Base-by-base conservation (phyloP, 352 stramenopile species). In the Phytophthora sp. region DNA sequence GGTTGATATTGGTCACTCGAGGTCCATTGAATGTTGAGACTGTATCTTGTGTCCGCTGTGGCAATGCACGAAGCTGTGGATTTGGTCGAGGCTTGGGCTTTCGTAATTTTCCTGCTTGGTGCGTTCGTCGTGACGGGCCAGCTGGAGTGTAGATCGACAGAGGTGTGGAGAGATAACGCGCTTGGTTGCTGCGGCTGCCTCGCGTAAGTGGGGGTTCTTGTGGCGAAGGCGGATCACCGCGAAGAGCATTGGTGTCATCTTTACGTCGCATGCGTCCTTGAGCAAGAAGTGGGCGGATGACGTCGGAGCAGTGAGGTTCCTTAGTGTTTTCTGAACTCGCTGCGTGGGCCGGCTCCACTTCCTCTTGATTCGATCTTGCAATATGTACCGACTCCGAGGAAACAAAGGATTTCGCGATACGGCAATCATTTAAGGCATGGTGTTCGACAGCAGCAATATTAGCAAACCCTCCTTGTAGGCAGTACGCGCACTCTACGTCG, bases 401-500 rank as follows among this genome's bases (percentile, higher is more conserved):
- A 4, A 43, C 38, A 38, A 86, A 84, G 23, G 76, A 74, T 42
- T 55, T 65, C 2, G 80, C 77, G 21, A 88, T 66, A 24, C 49
- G 39, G 28, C 80, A 89, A 11, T 70, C 48, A 11, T 64, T 51
- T 7, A 72, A 39, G 3, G 74, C 62, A 54, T 89, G 80, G 0
- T 59, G 51, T 11, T 79, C 68, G 11, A 87, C 45, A 24, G 51
- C 57, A 0, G 35, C 35, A 13, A 60, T 60, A 24, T 51, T 59
- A 3, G 35, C 1, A 20, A 88, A 88, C 0, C 38, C 45, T 8
- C 48, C 18, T 24, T 76, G 68, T 7, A 54, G 52, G 54, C 80
- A 90, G 45, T 90, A 90, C 1, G 51, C 66, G 15, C 80, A 90
- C 44, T 84, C 55, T 1, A 82, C 27, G 26, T 18, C 15, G 13